Evolutionary conservation across 2,329 filamentous ascomycete genomes (phyloP), one percentile per base, ranked within the genome.

Genomic region (Cercospora nicotianae): DNA sequence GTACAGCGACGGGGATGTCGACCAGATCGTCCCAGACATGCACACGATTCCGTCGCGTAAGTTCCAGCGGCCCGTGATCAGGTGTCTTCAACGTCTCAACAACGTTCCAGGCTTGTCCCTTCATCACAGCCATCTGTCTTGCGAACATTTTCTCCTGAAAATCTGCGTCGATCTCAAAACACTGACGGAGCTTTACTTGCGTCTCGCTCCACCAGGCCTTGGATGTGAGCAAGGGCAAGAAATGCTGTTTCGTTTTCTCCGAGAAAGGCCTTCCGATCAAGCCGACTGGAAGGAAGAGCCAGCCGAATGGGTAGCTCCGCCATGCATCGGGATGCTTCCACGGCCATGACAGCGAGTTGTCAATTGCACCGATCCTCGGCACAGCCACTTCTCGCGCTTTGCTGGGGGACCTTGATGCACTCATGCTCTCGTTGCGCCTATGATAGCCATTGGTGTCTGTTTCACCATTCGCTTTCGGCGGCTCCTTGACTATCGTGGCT

Each of bases 131-230:
- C 69, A 99, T 96, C 77, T 99, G 95, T 72, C 92, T 89, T n/a
- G 93, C 93, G 81, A 97, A 99, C 95, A 99, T 99, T 80, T 92
- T 91, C 81, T 99, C 95, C 78, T 98, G 93, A 80, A 99, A 99
- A 80, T 99, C 95, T 2, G 90, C 89, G 79, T 99, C 95, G 77
- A 96, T 88, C 72, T 92, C 90, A 78, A 99, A 99, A 57, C 97
- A 90, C 69, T 89, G 87, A 64, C 95, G 91, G 45, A 99, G 83
- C 23, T 93, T 91, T 68, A 92, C 83, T 75, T 96, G 93, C 3
- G 95, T 99, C 74, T 97, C 93, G 71, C 90, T 92, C 95, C 95
- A 99, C 95, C 95, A 99, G 63, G 91, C 87, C 28, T 94, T 96
- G 1, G 94, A 98, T 0, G 95, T 98, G 36, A 99, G 85, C 4